phyloP scores from a whole-genome alignment of 768 basidiomycete species.

The Calocybe cyanea region DNA sequence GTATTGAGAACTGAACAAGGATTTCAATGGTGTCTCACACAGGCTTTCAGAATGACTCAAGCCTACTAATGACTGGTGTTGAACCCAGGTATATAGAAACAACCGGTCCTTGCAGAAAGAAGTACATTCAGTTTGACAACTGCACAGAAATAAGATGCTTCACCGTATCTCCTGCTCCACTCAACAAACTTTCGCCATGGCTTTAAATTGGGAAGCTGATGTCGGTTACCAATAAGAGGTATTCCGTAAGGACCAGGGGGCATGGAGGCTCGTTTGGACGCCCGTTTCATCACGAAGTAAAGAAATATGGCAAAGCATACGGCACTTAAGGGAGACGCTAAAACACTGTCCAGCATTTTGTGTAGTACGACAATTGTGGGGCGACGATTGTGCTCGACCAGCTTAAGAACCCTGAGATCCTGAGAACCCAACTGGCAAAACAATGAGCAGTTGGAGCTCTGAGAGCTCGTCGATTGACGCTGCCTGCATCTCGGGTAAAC shows the following conservation, averaged over 20 bases:
- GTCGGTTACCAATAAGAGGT: slow-evolving; percentile 41
- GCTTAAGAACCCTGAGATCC: too few species aligned
- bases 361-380: too few species aligned
- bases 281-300: slow-evolving; percentile 25
- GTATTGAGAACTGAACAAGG: slow-evolving; percentile 35
- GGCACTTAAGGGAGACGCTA: not conserved
- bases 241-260: slow-evolving; percentile 44
- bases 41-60: not conserved
- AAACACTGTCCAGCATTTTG: too few species aligned
- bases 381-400: too few species aligned
- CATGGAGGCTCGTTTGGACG: slow-evolving; percentile 29
- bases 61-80: slow-evolving; percentile 36
- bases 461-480: not conserved
- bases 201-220: slow-evolving; percentile 40
- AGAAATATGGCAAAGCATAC: slow-evolving; percentile 17
- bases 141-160: not conserved
- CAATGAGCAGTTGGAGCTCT: not conserved
- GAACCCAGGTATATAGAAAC: slow-evolving; percentile 38
- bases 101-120: slow-evolving; percentile 29
- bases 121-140: not conserved
- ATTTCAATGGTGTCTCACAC: not conserved
- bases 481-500: not conserved
- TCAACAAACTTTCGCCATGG: slow-evolving; percentile 48
- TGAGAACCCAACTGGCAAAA: not conserved
- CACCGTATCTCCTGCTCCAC: slow-evolving; percentile 45